Evolutionary conservation across 768 basidiomycete genomes (phyloP), one percentile per base, ranked within the genome.

Genomic region (Mycena chlorophos): DNA sequence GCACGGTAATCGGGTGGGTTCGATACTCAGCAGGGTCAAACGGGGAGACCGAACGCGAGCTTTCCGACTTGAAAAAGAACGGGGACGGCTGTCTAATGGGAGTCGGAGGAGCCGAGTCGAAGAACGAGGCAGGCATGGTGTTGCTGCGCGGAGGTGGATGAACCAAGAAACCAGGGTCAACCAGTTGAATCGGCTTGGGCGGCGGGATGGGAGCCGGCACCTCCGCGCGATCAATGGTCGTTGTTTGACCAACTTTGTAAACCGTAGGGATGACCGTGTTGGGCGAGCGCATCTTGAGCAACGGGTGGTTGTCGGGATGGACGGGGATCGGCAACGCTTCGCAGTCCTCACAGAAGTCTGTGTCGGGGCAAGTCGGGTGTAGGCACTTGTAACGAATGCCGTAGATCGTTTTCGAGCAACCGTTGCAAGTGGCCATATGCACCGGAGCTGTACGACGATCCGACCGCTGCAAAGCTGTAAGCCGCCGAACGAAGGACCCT

Each of bases 311-410:
- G 13, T 68, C 55, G 0, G 90, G 89, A 67, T 95, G 92, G 13
- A 89, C 75, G 4, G 84, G 71, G 56, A 93, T 88, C 0, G 92
- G 92, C 54, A 83, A 77, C 4, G 90, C 85, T 71, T 94, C 92
- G 70, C 93, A 95, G 50, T 69, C 69, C 54, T 78, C 75, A 71
- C 92, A 95, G 17, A 94, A 77, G 64, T 95, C 93, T 62, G 85
- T 93, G 68, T 94, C 89, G 0, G 80, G 78, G 71, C 93, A 95
- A 3, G 74, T 71, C 14, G 83, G 77, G 65, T 92, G 85, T 82
- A 91, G 85, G 71, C 93, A 95, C 87, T 93, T 94, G 71, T 84
- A 94, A 16, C 91, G 85, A 50, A 78, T 67, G 3, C 89, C 89
- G 22, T 58, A 65, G 50, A 94, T 87, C 3, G 68, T 66, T 49